A percentile compares a stretch with the other conserved stretches of the same genome.
These are phyloP conservation scores for Neonectria magnoliae DNA, from an alignment of 2,329 filamentous ascomycete species.

Conservation along the genomic window DNA sequence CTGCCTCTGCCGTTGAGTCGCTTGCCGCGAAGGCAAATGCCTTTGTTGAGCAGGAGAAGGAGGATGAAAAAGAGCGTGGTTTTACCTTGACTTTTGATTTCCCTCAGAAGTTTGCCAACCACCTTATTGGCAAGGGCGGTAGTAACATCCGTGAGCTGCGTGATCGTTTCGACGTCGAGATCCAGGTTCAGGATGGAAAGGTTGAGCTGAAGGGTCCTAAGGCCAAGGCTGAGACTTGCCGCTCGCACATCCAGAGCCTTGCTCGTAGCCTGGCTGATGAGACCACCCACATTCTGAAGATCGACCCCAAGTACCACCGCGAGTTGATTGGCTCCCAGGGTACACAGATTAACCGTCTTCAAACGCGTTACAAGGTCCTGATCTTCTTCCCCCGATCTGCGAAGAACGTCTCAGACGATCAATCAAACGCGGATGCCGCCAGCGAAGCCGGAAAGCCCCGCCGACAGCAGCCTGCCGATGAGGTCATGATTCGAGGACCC, in stretches of 20 bases:
- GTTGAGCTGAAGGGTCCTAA: constrained; percentile 96
- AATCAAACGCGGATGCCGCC: constrained; percentile 72
- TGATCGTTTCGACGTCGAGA: constrained; percentile 75
- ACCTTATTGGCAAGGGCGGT: constrained; percentile 76
- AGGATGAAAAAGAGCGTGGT: constrained; percentile 92
- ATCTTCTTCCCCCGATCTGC: constrained; percentile 87
- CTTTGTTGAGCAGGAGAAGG: constrained; percentile 88
- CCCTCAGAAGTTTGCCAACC: constrained; percentile 92
- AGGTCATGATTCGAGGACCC: constrained; percentile 90
- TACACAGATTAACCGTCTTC: constrained; percentile 87
- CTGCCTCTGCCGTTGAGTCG: constrained; percentile 74
- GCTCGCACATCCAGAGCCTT: constrained; percentile 80
- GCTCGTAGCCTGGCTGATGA: constrained; percentile 91
- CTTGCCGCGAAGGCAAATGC: constrained; percentile 77
- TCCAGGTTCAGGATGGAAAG: constrained; percentile 93
- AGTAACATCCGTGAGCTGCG: constrained; percentile 73
- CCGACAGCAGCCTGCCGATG: constrained; percentile 81
- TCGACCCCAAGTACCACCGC: constrained; percentile 92
- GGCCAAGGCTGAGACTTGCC: constrained; percentile 90
- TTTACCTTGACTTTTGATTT: constrained; percentile 90
- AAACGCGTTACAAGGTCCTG: constrained; percentile 91
- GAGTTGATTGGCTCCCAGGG: constrained; percentile 93
- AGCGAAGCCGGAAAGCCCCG: constrained; percentile 74
- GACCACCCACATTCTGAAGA: constrained; percentile 84
- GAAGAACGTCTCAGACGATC: constrained; percentile 74